Evolutionary conservation across 2,329 filamentous ascomycete genomes (phyloP).

Genomic region (Botrytis galanthina): DNA sequence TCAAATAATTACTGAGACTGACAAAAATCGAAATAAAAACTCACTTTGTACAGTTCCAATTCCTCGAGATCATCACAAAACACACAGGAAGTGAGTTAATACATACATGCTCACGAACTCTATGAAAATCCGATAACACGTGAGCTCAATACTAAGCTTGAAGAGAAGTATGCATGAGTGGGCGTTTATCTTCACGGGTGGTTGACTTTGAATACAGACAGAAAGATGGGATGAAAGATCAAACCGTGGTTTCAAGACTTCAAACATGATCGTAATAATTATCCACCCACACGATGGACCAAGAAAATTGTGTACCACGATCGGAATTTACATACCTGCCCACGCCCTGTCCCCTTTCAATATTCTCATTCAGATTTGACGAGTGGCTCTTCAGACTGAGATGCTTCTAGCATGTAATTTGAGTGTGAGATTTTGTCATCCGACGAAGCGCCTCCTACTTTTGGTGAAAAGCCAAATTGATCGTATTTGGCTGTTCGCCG

Average conservation of each 20-base stretch:
- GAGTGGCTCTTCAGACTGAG: neutral
- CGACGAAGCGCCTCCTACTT: neutral
- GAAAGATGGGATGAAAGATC: conserved; percentile 1
- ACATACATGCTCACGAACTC: neutral
- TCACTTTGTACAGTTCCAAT: neutral
- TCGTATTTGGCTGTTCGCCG: neutral
- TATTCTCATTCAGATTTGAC: neutral
- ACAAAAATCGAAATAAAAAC: neutral
- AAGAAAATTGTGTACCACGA: neutral
- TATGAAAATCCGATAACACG: neutral
- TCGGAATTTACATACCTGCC: neutral
- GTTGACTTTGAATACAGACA: neutral
- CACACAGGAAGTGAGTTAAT: neutral
- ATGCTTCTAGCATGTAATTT: neutral
- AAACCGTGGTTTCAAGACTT: neutral
- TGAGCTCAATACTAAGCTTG: neutral
- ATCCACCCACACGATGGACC: neutral
- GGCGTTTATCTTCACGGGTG: neutral
- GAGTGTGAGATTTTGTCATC: neutral
- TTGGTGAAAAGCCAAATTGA: neutral
- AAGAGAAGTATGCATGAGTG: neutral
- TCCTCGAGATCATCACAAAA: neutral
- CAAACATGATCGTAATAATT: neutral
- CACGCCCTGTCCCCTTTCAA: neutral
- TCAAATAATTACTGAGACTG: neutral